Evolutionary conservation across 2,329 filamentous ascomycete species (phyloP), one percentile per base, ranked within the genome.

Genomic region (Pseudocercospora vitis): DNA sequence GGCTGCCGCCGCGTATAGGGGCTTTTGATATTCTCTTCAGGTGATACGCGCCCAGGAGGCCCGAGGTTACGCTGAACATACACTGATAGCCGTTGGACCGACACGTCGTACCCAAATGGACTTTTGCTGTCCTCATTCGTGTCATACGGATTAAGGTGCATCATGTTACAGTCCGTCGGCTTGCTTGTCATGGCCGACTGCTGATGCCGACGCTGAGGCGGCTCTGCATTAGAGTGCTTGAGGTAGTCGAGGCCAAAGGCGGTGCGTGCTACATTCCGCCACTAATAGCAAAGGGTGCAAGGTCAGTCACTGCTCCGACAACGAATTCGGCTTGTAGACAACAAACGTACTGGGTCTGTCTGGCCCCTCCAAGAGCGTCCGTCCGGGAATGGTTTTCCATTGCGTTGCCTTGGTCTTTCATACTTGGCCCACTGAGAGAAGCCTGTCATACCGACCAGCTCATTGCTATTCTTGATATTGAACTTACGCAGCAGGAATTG

Each of bases 201-300:
- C 11, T 40, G 33, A 11, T 52, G 35, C 6, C 55, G 39, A 12
- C 31, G 31, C 7, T 53, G 48, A 12, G 57, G 52, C 12, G 52
- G 46, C 7, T 63, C 46, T 28, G 65, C 68, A 6, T 62, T 58
- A 50, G 76, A 80, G 12, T 73, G 65, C 62, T 77, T 77, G 56
- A 81, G 65, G 63, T 80, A 81, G 62, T 81, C 79, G 56, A 76
- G 60, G 2, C 78, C 77, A 62, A 80, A 81, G 1, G 75, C 74
- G 7, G 76, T 74, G 40, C 77, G 72, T 32, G 70, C 74, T 18
- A 80, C 72, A 29, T 75, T 76, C 46, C 78, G 67, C 78, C 78
- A 78, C n/a, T n/a, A n/a, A n/a, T n/a, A n/a, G n/a, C n/a, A n/a
- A n/a, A n/a, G n/a, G n/a, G n/a, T n/a, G n/a, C n/a, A n/a, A n/a